These are phyloP conservation scores for Pleurozium schreberi DNA, from an alignment of 225 moss, liverwort and hornwort species.

Conservation along the genomic window DNA sequence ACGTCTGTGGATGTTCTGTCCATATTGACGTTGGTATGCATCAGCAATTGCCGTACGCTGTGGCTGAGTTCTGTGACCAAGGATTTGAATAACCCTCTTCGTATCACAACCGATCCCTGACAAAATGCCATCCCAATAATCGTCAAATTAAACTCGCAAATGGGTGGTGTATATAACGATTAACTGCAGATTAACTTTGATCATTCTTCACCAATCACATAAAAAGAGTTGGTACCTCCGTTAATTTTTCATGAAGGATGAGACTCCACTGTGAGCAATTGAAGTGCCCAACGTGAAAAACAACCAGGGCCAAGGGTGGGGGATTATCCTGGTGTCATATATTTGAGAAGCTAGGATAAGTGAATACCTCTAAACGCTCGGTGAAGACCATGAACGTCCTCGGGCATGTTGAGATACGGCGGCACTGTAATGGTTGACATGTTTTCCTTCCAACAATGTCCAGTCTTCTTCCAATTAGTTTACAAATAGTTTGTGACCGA, in stretches of 20 bases:
- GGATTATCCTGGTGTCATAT: background rate
- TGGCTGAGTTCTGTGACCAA: constrained; percentile 33
- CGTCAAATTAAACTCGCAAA: background rate
- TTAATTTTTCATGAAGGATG: too few species aligned
- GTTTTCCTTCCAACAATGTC: background rate
- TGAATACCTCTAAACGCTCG: constrained; percentile 44
- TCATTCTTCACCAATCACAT: background rate
- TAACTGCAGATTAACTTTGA: background rate
- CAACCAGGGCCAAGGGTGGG: background rate
- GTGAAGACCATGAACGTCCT: constrained; percentile 32
- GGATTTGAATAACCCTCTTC: constrained; percentile 44
- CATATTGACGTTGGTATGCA: constrained; percentile 36
- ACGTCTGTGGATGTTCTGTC: constrained; percentile 24
- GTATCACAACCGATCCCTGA: constrained; percentile 51
- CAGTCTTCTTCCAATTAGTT: background rate
- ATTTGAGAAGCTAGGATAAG: background rate
- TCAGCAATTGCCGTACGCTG: constrained; percentile 43
- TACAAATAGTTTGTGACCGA: background rate
- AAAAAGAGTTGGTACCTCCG: background rate
- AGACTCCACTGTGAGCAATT: background rate
- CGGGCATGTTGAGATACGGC: constrained; percentile 24
- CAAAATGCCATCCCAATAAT: background rate
- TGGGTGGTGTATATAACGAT: background rate
- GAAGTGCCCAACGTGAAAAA: background rate
- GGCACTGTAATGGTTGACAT: constrained; percentile 44